Conservation (phyloP, 1,284 basidiomycete species). For the Termitomyces sp. region DNA sequence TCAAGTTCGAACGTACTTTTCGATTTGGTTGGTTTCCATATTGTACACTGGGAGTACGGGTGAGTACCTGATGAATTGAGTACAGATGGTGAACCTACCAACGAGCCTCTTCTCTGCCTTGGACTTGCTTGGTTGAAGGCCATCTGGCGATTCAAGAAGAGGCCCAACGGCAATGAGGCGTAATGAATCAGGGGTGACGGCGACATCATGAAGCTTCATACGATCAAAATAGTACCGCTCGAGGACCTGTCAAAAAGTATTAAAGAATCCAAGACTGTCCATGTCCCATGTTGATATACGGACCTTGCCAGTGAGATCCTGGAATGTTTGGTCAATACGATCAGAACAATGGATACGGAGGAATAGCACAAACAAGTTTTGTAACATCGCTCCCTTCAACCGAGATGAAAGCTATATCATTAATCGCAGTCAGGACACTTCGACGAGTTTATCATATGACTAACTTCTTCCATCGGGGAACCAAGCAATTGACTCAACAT, state of each 20-base stretch:
- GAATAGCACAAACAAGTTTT: slow-evolving; percentile 30
- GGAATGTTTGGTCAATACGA: not conserved
- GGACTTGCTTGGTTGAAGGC: slow-evolving; percentile 69
- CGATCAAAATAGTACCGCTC: slow-evolving; percentile 60
- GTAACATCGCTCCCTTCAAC: slow-evolving; percentile 35
- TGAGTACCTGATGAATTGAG: not conserved
- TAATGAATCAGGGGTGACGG: slow-evolving; percentile 61
- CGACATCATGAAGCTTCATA: slow-evolving; percentile 69
- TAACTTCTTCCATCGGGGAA: slow-evolving; percentile 62
- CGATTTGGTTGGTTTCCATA: slow-evolving; percentile 54
- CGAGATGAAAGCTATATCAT: slow-evolving; percentile 28
- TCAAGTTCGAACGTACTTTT: slow-evolving; percentile 57
- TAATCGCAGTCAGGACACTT: not conserved
- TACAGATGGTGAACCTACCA: slow-evolving; percentile 37
- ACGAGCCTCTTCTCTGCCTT: slow-evolving; percentile 73
- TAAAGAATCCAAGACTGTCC: not conserved
- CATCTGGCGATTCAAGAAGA: slow-evolving; percentile 53
- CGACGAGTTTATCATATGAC: not conserved
- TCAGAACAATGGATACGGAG: not conserved
- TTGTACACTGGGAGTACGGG: slow-evolving; percentile 55
- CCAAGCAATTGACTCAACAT: slow-evolving; percentile 70
- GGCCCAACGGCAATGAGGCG: slow-evolving; percentile 71
- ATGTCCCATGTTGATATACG: not conserved
- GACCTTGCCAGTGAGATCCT: slow-evolving; percentile 31
- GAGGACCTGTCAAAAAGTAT: slow-evolving; percentile 39